A percentile compares a stretch with the other conserved stretches of the same genome.
These are phyloP conservation scores for Trichosporon asahii DNA, from an alignment of 1,284 basidiomycete species.

Conservation along the genomic window DNA sequence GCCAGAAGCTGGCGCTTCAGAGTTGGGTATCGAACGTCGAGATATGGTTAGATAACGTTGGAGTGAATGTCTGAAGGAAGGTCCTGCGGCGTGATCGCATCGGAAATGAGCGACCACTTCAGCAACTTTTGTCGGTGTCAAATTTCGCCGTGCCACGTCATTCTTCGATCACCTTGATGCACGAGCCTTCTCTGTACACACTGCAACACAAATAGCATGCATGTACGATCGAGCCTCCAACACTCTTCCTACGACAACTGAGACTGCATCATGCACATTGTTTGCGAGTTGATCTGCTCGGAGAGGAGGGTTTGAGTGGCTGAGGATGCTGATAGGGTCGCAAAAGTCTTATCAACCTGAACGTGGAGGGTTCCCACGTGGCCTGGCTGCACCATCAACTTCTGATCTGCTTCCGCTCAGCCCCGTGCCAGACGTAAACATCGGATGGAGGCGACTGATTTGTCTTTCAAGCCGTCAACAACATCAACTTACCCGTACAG, in stretches of 20 bases:
- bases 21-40: neutral
- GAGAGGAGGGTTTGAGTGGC: neutral
- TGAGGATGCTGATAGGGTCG: neutral
- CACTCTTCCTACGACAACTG: neutral
- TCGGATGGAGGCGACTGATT: constrained; percentile 21
- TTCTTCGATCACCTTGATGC: neutral
- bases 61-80: neutral
- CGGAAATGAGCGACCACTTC: neutral
- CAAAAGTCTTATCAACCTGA: neutral
- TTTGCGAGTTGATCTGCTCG: neutral
- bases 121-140: neutral
- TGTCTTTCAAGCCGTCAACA: constrained; percentile 13
- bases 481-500: neutral
- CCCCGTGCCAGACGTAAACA: neutral
- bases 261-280: neutral
- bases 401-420: neutral
- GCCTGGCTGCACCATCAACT: neutral
- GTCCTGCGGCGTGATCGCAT: neutral
- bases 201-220: neutral
- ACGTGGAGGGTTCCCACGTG: neutral
- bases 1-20: neutral
- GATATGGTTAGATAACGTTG: neutral
- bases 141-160: constrained; percentile 1
- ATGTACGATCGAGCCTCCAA: neutral
- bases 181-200: neutral